Base-by-base conservation (phyloP, 2,329 filamentous ascomycete genomes). In the Fusarium udum region DNA sequence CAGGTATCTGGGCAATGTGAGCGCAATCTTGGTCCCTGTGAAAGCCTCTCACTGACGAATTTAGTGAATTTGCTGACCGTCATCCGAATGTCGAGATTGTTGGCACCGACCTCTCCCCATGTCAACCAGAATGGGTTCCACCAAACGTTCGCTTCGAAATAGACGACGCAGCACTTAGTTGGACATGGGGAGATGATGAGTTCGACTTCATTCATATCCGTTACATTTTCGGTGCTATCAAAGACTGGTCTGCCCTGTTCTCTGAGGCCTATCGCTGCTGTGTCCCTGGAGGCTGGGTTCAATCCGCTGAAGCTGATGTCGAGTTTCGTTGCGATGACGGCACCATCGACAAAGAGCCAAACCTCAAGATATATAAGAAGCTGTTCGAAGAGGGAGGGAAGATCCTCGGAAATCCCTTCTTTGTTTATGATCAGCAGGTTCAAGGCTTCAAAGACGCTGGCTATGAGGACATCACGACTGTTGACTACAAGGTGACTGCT, bases 161-260 rank as follows among this genome's bases (percentile, higher is more conserved):
- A 32, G 74, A 76, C 14, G 74, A 76, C 20, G 74, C 74, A 24
- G 15, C 36, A 24, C 10, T 66, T 31, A n/a, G 26, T 18, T 74
- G 74, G 74, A 76, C 74, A 5, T 75, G 73, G 71, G 56, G 61
- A 6, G 16, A 45, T 6, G 34, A 61, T 39, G 37, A 46, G 42
- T 76, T 76, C 14, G 69, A 73, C 45, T 73, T 76, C 2, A 32
- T 76, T 36, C 74, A 76, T 14, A 43, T 75, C 4, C 74, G 74
- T 13, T 76, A 75, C 51, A 64, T 76, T 0, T 76, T 76, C 12
- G 73, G 74, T 7, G 73, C 74, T 32, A 62, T 76, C 10, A 32
- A 57, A 5, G 71, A 76, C 26, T 76, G 74, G 74, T 48, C 45
- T 26, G 58, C 51, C 16, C 37, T 76, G 0, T 76, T 74, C 22